Evolutionary conservation across 305 asterid species (phyloP), one percentile per base, ranked within the genome.

Genomic region (Fraxinus ornus): DNA sequence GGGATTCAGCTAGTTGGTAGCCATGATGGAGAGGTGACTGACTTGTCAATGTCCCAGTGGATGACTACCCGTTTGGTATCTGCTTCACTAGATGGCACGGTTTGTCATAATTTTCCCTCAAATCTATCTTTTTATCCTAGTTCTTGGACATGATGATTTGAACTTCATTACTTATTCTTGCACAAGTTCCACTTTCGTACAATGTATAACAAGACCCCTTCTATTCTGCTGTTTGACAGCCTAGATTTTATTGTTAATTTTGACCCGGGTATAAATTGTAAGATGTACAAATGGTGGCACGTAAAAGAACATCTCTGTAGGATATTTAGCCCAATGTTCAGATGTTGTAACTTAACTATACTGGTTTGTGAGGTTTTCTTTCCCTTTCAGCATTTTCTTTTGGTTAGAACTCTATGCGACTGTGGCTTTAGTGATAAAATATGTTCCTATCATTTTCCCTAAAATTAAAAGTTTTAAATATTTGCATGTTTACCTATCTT

Each of bases 21-120:
- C 87, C 98, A 95, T 76, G 98, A 95, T 84, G 95, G 95, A 84
- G 98, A 93, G 88, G 95, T 95, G 80, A 92, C 98, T 32, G 98
- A 95, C 86, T 85, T 95, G 79, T 93, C 98, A 26, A 95, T 93
- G 98, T 95, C 97, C 88, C 98, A 95, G 84, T 95, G 98, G 98
- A 95, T 95, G 98, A 95, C 95, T 62, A 91, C 98, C 13, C 94
- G 98, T 79, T 86, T 95, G 90, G 98, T 92, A 41, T 93, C 98
- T 30, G 93, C 98, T 55, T 95, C 98, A 21, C 91, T 91, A 70
- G 98, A 93, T 88, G 98, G 98, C 87, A 91, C 94, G 95, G 98
- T 95, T 81, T 15, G 94, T 91, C 70, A 62, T 49, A 49, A 26
- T 77, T 72, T 71, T 19, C 21, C 28, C 9, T 35, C 87, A 9